Base-by-base conservation (phyloP, 1,284 basidiomycete genomes). In the Lentinus polychrous region DNA sequence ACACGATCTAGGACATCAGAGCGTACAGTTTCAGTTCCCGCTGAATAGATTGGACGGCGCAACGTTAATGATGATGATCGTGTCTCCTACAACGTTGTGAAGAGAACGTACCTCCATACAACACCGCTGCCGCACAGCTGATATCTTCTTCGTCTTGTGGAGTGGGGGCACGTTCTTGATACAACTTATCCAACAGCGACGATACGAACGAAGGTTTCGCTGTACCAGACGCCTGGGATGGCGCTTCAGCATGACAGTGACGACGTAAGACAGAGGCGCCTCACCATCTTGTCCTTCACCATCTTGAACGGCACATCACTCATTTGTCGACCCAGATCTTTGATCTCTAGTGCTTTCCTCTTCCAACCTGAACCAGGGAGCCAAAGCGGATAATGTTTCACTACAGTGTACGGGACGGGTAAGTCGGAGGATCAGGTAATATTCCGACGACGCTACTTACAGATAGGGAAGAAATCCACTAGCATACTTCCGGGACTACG, bases 281-380 rank as follows among this genome's bases (percentile, higher is more conserved):
- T 11, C 18, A 61, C 62, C 56, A 62, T 50, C 14, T 53, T 52
- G n/a, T 46, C 44, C 37, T 60, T 57, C 2, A 63, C 61, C 44
- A 55, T 57, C 2, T 59, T 52, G 42, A 55, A 62, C 2, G 62
- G 63, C 11, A 48, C 46, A 40, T 62, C 55, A n/a, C 58, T 33
- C 42, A 58, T 55, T 35, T 47, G 41, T 5, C 50, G 47, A 3
- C 54, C 50, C n/a, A 58, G 47, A 1, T 43, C 41, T n/a, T 55
- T 54, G 1, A 56, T 55, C 18, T 48, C 36, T 8, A 50, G 41
- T 5, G 60, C 59, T 10, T 56, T 54, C 8, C 49, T 54, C 49
- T 62, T 62, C 53, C 60, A 63, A 1, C 52, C 53, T 2, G 62
- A 56, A 0, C 61, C 61, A 1, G 63, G 63, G 40, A 59, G 49